A percentile compares a stretch with the other conserved stretches of the same genome.
phyloP scores from a whole-genome alignment of 805 yeast species.

The Lipomyces yamadae region DNA sequence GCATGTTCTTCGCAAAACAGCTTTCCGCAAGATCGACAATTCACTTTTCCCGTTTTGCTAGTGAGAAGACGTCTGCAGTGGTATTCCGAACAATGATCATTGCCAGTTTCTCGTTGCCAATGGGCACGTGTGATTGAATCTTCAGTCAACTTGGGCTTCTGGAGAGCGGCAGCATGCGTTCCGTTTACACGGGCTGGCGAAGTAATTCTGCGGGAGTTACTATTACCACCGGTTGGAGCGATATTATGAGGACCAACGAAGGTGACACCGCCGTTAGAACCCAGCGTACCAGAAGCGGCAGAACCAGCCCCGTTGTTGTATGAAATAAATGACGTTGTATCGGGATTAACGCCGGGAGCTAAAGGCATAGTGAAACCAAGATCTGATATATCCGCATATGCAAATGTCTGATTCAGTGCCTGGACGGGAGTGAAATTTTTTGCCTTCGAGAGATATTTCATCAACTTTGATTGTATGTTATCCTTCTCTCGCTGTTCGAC shows the following conservation, averaged over 20 bases:
- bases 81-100: slow-evolving; percentile 51
- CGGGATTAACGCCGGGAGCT: slow-evolving; percentile 12
- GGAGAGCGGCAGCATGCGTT: slow-evolving; percentile 1
- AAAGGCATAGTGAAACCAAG: slow-evolving; percentile 25
- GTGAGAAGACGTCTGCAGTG: slow-evolving; percentile 53
- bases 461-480: slow-evolving; percentile 53
- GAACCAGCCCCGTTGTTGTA: slow-evolving; percentile 13
- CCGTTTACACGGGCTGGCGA: slow-evolving; percentile 4
- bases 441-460: slow-evolving; percentile 50
- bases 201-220: slow-evolving; percentile 1
- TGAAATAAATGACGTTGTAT: not conserved
- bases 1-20: slow-evolving; percentile 72
- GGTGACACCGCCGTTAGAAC: slow-evolving; percentile 12
- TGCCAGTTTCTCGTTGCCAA: slow-evolving; percentile 60
- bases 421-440: slow-evolving; percentile 46
- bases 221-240: slow-evolving; percentile 3
- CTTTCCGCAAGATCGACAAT: slow-evolving; percentile 79
- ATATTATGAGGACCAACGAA: slow-evolving; percentile 27
- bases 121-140: slow-evolving; percentile 55
- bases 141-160: slow-evolving; percentile 38
- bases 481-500: slow-evolving; percentile 44
- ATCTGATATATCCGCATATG: slow-evolving; percentile 59
- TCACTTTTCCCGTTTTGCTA: slow-evolving; percentile 61
- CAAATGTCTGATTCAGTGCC: slow-evolving; percentile 47
- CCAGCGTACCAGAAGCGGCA: slow-evolving; percentile 20